Evolutionary conservation across 257 asterid species (phyloP).

Genomic region (Paulownia fortunei): DNA sequence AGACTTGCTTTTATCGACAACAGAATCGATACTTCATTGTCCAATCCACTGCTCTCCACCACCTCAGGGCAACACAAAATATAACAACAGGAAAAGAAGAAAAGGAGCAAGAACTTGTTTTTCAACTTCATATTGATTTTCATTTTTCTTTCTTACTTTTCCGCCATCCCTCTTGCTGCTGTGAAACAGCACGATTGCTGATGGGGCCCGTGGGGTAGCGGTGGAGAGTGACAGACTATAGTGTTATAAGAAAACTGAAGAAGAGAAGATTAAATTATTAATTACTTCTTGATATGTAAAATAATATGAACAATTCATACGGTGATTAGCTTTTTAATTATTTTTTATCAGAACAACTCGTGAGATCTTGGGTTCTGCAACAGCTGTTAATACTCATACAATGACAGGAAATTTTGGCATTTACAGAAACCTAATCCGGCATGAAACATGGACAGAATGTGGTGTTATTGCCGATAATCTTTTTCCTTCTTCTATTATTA

Average conservation of each 20-base stretch:
- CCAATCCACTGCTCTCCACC: constrained; percentile 13
- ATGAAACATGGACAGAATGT: constrained; percentile 76
- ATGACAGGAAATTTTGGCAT: constrained; percentile 61
- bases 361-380: constrained; percentile 82
- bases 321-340: constrained; percentile 11
- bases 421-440: constrained; percentile 60
- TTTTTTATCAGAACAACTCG: constrained; percentile 40
- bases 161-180: constrained; percentile 31
- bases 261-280: constrained; percentile 36
- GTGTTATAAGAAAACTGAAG: constrained; percentile 37
- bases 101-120: constrained; percentile 25
- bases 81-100: constrained; percentile 38
- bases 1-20: constrained; percentile 55
- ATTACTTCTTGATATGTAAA: constrained; percentile 4
- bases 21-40: constrained; percentile 49
- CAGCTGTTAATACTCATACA: constrained; percentile 57
- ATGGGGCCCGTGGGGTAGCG: constrained; percentile 45
- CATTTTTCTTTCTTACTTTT: constrained; percentile 17
- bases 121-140: constrained; percentile 48
- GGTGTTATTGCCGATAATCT: constrained; percentile 36
- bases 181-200: constrained; percentile 20
- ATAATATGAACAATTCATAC: constrained; percentile 30
- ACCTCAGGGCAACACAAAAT: constrained; percentile 26
- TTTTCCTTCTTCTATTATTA: constrained; percentile 26
- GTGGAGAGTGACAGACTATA: constrained; percentile 14